These are phyloP conservation scores for Castanospermum australe DNA, from an alignment of 306 rosid genomes.

Conservation along the genomic window DNA sequence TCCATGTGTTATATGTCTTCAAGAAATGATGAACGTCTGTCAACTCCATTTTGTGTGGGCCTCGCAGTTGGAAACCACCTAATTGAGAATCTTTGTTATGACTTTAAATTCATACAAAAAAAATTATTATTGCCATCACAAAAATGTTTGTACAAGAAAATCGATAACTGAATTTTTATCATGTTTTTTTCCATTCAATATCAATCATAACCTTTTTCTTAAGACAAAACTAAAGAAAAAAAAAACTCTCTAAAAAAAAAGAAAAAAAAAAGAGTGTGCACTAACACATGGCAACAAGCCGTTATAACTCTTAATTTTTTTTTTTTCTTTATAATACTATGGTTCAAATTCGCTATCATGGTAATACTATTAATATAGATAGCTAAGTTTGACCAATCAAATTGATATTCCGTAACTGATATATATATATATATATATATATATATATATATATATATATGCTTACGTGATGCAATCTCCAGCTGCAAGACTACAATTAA, in stretches of 20 bases:
- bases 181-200: not conserved
- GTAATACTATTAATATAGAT: not conserved
- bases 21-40: conserved; percentile 17
- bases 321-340: not conserved
- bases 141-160: not conserved
- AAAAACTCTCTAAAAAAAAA: not conserved
- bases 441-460: too few species aligned
- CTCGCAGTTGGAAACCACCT: not conserved
- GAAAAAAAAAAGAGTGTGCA: not conserved
- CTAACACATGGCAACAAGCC: conserved; percentile 1
- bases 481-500: not conserved
- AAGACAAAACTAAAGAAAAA: not conserved
- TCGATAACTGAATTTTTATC: not conserved
- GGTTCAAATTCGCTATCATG: not conserved
- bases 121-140: not conserved
- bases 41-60: conserved; percentile 29
- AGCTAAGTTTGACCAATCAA: conserved; percentile 6
- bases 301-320: not conserved
- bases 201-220: not conserved
- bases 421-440: too few species aligned
- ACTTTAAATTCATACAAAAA: not conserved
- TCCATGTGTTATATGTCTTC: conserved; percentile 28
- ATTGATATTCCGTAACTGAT: not conserved
- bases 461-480: not conserved
- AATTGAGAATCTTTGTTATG: conserved; percentile 13